Percentiles rank a stretch among this genome's conserved stretches.
phyloP scores from a whole-genome alignment of 805 yeast genomes.

The Novakomyces olei region DNA sequence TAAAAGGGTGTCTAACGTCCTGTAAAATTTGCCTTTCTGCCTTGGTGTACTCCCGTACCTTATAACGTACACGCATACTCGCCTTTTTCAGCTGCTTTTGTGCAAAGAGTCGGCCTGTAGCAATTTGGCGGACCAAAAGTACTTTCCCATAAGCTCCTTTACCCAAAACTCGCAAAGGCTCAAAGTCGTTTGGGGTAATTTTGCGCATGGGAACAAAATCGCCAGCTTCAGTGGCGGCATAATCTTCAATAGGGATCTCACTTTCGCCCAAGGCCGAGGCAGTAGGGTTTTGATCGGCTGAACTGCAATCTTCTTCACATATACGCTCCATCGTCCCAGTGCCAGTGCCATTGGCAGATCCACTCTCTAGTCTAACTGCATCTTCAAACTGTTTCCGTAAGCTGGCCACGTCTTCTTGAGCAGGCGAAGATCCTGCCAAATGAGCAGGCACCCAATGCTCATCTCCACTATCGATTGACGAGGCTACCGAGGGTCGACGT shows the following conservation, averaged over 20 bases:
- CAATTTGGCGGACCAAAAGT: slow-evolving; percentile 42
- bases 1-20: slow-evolving; percentile 55
- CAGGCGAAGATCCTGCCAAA: no score
- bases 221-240: neutral
- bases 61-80: slow-evolving; percentile 36
- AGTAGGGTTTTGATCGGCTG: no score
- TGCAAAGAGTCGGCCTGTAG: slow-evolving; percentile 48
- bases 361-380: no score
- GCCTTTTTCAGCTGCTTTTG: slow-evolving; percentile 75
- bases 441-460: neutral
- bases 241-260: no score
- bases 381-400: no score
- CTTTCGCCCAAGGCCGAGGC: no score
- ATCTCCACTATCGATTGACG: no score
- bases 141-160: slow-evolving; percentile 83
- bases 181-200: slow-evolving; percentile 31
- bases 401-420: no score
- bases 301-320: neutral
- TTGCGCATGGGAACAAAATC: slow-evolving; percentile 8
- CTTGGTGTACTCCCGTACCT: slow-evolving; percentile 51
- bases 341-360: neutral
- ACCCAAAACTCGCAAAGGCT: slow-evolving; percentile 56
- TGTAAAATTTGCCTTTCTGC: slow-evolving; percentile 56
- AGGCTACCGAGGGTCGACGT: no score
- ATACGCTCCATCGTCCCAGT: slow-evolving; percentile 1